Percentiles rank a stretch among this genome's conserved stretches.
These are phyloP conservation scores for Cryptococcus depauperatus DNA, from an alignment of 1,284 basidiomycete species.

Conservation along the genomic window DNA sequence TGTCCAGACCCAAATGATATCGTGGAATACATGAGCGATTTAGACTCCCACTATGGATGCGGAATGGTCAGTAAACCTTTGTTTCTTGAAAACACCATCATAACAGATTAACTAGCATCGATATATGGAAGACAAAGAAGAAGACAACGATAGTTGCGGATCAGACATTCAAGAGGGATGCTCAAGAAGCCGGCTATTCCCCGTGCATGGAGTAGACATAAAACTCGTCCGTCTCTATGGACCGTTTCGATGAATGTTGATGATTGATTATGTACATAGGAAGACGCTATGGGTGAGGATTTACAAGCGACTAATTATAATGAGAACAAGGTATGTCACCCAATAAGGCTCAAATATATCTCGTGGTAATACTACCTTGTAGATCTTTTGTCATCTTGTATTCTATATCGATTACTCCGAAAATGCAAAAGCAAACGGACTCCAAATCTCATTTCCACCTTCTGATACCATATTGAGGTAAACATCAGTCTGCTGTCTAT, in stretches of 20 bases:
- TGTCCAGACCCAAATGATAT: too few species aligned
- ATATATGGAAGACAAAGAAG: conserved; percentile 33
- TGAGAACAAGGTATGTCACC: conserved; percentile 47
- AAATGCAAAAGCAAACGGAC: conserved; percentile 60
- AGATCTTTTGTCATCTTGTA: conserved; percentile 63
- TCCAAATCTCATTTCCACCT: conserved; percentile 50
- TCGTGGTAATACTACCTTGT: too few species aligned
- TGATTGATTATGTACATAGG: conserved; percentile 1
- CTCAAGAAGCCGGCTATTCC: conserved; percentile 3
- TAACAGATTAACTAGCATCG: neutral
- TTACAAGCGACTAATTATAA: conserved; percentile 65
- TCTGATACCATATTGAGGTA: conserved; percentile 52
- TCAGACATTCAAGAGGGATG: conserved; percentile 15
- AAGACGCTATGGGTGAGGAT: conserved; percentile 57
- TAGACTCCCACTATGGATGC: too few species aligned
- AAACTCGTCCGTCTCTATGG: too few species aligned
- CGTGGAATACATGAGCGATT: too few species aligned
- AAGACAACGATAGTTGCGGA: conserved; percentile 21
- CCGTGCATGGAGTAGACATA: too few species aligned
- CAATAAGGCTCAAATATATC: too few species aligned
- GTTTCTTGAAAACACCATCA: too few species aligned
- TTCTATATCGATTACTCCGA: conserved; percentile 78
- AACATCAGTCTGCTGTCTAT: conserved; percentile 9
- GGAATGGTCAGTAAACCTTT: too few species aligned
- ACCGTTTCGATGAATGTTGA: too few species aligned